Evolutionary conservation across 495 filamentous ascomycete genomes (phyloP), one percentile per base, ranked within the genome.

Genomic region (Aspergillus sclerotioniger): DNA sequence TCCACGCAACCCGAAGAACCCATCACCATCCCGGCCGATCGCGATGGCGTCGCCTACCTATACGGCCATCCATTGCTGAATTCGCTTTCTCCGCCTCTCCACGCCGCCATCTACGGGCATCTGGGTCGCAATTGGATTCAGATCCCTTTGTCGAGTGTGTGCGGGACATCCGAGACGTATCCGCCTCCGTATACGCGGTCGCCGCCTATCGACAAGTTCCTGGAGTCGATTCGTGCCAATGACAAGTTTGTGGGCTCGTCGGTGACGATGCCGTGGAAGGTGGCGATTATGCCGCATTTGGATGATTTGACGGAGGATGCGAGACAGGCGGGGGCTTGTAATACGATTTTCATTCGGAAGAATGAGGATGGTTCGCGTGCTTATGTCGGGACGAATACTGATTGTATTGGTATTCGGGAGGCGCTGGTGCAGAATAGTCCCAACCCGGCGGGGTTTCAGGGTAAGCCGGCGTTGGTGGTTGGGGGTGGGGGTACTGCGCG

Each of bases 221-320:
- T 85, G 2, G 57, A 68, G n/a, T 67, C 79, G 10, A 74, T 83
- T 54, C 61, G 72, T 51, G 44, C 67, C 51, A 70, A 80, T 61
- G 71, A 73, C 31, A 81, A 82, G 56, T 82, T 82, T 69, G 76
- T 80, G 72, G 87, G 87, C 56, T 80, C 84, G 13, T 84, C 86
- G 20, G 82, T 90, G 45, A 91, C 87, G 46, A 91, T 90, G 87
- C 87, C 88, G 0, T 79, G 85, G 73, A 91, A 91, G 71, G 78
- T 90, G 46, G 75, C 78, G 54, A 87, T 90, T 65, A 81, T 90
- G 67, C 76, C 80, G 3, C 74, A 88, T 59, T 79, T 90, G 7
- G 87, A 91, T 68, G 80, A 82, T 32, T 70, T 90, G 25, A 89
- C 87, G 12, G 80, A 83, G 28, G 85, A 89, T 67, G 87, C 79